Base-by-base conservation (phyloP, 2,329 filamentous ascomycete genomes). In the Penicillium sp. region DNA sequence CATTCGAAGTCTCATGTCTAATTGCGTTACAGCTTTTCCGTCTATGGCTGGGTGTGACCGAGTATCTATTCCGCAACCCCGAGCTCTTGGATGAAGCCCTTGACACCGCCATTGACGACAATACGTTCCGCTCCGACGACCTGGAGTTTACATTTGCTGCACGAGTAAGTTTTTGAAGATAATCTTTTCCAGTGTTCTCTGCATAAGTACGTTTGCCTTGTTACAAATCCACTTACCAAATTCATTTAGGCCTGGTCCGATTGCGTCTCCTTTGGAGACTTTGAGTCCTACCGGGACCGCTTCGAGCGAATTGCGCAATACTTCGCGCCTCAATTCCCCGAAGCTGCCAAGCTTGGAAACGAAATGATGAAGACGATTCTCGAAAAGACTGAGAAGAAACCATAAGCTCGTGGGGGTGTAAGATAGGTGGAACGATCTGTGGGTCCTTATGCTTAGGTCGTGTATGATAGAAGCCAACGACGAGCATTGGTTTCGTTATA, bases 141-240 rank as follows among this genome's bases (percentile, higher is more conserved):
- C 81, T 99, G 58, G 95, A 99, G 77, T 99, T 99, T 73, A 96
- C 94, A 0, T 98, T 99, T 79, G 96, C 95, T 1, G 96, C 96
- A 28, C 83, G 93, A 57, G 83, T 85, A 74, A 73, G 79, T 74
- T 41, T 28, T 52, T 41, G 8, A 54, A 8, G 6, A 48, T 49
- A 17, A 50, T 20, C 22, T 11, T 12, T 48, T 10, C 52, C 37
- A 51, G 1, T 25, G 2, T 14, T 4, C n/a, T 38, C 48, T 35
- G 17, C 34, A 22, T 11, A 8, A n/a, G 11, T 25, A 12, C 47
- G 3, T 12, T 35, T 54, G 15, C 20, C 31, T 31, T 6, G 31
- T 31, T 28, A 34, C n/a, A 14, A 31, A 11, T 41, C 52, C 50
- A 55, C 20, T 5, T 50, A 35, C 35, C 51, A 10, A 10, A 54